Evolutionary conservation across 169 alveolate species (phyloP).

Genomic region (Plasmodium coatneyi): DNA sequence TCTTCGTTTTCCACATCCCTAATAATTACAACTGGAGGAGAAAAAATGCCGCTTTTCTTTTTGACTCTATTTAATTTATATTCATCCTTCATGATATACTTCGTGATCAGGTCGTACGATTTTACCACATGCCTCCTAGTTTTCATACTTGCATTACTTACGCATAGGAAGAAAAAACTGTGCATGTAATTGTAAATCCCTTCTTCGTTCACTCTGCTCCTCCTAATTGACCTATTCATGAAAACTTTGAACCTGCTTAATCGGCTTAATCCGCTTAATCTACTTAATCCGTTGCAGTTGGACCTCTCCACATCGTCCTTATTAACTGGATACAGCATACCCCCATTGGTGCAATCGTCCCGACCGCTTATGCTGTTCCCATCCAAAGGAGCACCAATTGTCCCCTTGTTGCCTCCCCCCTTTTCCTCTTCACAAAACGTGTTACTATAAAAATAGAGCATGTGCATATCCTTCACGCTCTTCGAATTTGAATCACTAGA

Average conservation of each 20-base stretch:
- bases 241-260: neutral
- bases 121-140: slow-evolving; percentile 38
- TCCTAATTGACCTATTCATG: slow-evolving; percentile 13
- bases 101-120: slow-evolving; percentile 28
- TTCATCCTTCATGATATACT: slow-evolving; percentile 66
- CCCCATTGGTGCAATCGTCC: neutral
- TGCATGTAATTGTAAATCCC: slow-evolving; percentile 19
- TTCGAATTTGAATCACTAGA: slow-evolving; percentile 31
- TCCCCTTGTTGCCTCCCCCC: neutral
- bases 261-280: neutral
- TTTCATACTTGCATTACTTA: slow-evolving; percentile 35
- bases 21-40: slow-evolving; percentile 37
- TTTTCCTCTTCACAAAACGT: slow-evolving; percentile 12
- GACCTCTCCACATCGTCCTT: neutral
- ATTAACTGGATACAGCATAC: neutral
- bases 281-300: neutral
- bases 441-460: slow-evolving; percentile 35
- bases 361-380: neutral
- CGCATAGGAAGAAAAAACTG: slow-evolving; percentile 45
- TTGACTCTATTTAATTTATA: slow-evolving; percentile 52
- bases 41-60: slow-evolving; percentile 36
- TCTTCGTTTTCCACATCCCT: slow-evolving; percentile 41
- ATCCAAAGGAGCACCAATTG: neutral
- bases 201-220: slow-evolving; percentile 26
- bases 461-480: slow-evolving; percentile 20